Conservation (phyloP, 352 stramenopile species). For the Globisporangium recalcitrans region DNA sequence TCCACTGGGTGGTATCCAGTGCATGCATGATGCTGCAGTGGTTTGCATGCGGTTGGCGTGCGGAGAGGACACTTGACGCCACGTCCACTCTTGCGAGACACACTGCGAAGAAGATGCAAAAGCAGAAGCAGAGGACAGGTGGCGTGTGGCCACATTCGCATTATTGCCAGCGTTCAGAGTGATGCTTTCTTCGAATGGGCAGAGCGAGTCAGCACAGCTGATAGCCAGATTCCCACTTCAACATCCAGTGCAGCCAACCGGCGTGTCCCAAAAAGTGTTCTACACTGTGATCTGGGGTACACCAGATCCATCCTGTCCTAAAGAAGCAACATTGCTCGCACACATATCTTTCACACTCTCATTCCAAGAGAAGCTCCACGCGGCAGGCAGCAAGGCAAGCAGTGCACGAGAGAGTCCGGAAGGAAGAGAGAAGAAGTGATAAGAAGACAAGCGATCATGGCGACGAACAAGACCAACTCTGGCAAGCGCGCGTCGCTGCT, state of each 20-base stretch:
- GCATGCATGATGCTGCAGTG: too few relatives aligned
- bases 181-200: too few relatives aligned
- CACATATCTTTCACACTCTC: conserved; percentile 6
- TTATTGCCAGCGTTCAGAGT: too few relatives aligned
- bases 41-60: too few relatives aligned
- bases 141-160: too few relatives aligned
- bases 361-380: conserved; percentile 2
- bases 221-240: not conserved
- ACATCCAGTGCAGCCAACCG: not conserved
- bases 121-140: too few relatives aligned
- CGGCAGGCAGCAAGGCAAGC: not conserved
- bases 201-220: not conserved
- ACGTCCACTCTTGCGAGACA: too few relatives aligned
- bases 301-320: conserved; percentile 1
- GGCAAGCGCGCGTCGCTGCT: conserved; percentile 12
- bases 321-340: not conserved
- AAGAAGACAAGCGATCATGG: not conserved
- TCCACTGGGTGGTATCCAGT: too few relatives aligned
- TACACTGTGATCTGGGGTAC: not conserved
- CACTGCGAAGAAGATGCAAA: too few relatives aligned
- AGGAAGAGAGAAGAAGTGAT: not conserved
- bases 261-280: not conserved
- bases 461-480: conserved; percentile 10
- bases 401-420: not conserved
- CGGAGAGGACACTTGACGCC: too few relatives aligned